Percentiles rank a stretch among this genome's conserved stretches.
Evolutionary conservation across 345 rosid species (phyloP).

Genomic region (Gossypium longicalyx): DNA sequence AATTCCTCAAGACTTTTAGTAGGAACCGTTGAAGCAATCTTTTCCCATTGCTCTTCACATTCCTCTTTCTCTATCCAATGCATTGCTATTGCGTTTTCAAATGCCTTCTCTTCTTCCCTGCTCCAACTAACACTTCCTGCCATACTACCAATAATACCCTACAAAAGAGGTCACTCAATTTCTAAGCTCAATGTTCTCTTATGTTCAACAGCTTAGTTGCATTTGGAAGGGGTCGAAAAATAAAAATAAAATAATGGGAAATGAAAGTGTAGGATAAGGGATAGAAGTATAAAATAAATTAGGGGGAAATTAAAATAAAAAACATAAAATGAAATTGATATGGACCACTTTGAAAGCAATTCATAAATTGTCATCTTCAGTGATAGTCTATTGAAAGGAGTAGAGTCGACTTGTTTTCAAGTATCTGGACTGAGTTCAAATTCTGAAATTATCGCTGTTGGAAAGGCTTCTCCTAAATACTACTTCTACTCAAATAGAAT

Average conservation of each 20-base stretch:
- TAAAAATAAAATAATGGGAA: neutral
- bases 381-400: neutral
- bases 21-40: slow-evolving; percentile 70
- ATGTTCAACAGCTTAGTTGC: slow-evolving; percentile 12
- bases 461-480: no score
- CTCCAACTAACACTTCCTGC: slow-evolving; percentile 54
- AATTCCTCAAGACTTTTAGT: slow-evolving; percentile 46
- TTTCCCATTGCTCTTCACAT: slow-evolving; percentile 54
- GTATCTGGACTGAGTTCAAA: no score
- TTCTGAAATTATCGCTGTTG: no score
- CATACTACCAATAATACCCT: slow-evolving; percentile 26
- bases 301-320: neutral
- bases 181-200: neutral
- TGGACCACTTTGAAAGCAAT: slow-evolving; percentile 13
- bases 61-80: slow-evolving; percentile 50
- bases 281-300: neutral
- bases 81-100: slow-evolving; percentile 73
- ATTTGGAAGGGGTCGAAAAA: neutral
- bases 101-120: slow-evolving; percentile 77
- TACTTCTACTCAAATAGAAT: no score
- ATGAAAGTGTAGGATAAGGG: slow-evolving; percentile 39
- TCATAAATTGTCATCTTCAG: slow-evolving; percentile 2
- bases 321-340: neutral
- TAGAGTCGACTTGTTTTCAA: no score
- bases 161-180: neutral